phyloP scores from a whole-genome alignment of 306 rosid genomes.

The Vicia villosa region DNA sequence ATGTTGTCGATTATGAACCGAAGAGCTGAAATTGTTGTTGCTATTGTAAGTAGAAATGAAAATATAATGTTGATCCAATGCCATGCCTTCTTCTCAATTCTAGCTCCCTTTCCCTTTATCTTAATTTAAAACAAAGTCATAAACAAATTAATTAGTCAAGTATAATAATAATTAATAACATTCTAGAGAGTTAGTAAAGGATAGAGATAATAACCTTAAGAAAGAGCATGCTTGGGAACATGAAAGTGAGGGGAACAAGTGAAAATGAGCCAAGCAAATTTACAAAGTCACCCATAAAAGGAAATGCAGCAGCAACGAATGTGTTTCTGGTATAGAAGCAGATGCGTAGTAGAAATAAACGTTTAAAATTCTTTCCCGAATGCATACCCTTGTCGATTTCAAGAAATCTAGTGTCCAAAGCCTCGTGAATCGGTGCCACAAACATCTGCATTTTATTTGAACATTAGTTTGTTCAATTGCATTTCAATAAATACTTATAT shows the following conservation, averaged over 20 bases:
- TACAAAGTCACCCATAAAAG: slow-evolving; percentile 66
- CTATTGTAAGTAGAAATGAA: slow-evolving; percentile 45
- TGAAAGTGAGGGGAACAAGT: slow-evolving; percentile 58
- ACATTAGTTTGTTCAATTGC: too few relatives aligned
- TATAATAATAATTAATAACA: background rate
- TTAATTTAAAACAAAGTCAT: slow-evolving; percentile 17
- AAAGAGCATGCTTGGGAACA: slow-evolving; percentile 66
- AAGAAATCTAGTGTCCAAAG: slow-evolving; percentile 54
- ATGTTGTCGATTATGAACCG: slow-evolving; percentile 46
- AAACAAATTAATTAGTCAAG: background rate
- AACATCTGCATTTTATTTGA: slow-evolving; percentile 49
- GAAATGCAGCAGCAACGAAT: slow-evolving; percentile 53
- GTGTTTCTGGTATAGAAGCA: slow-evolving; percentile 47
- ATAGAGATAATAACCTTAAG: slow-evolving; percentile 44
- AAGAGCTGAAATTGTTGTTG: slow-evolving; percentile 54
- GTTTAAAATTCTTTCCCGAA: slow-evolving; percentile 46
- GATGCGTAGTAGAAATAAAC: slow-evolving; percentile 41
- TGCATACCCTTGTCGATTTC: slow-evolving; percentile 44
- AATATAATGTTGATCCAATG: slow-evolving; percentile 57
- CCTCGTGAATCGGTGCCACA: slow-evolving; percentile 56
- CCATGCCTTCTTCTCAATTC: slow-evolving; percentile 54
- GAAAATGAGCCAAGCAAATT: slow-evolving; percentile 58
- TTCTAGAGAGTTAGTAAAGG: background rate
- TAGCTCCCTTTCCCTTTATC: slow-evolving; percentile 56
- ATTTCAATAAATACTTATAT: too few relatives aligned